Conservation (phyloP, 2,329 filamentous ascomycete species). For the Proliferodiscus dingleyae region DNA sequence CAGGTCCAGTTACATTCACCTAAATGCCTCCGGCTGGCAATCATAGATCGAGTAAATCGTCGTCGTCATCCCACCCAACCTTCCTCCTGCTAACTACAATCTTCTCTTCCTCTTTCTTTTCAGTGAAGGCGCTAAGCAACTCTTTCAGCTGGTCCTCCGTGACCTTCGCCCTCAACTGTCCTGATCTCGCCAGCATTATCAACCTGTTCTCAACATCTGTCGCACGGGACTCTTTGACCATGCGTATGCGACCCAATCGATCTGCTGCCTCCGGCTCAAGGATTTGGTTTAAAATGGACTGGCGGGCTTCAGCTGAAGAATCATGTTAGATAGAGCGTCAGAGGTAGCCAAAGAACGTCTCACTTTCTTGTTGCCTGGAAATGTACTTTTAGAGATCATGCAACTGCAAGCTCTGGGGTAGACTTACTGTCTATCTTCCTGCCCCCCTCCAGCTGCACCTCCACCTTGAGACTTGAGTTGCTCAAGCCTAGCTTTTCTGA, state of each 20-base stretch:
- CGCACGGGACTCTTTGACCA: constrained; percentile 91
- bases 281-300: constrained; percentile 82
- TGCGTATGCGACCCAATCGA: constrained; percentile 85
- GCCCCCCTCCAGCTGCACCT: constrained; percentile 43
- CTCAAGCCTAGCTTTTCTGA: constrained; percentile 85
- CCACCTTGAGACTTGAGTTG: constrained; percentile 76
- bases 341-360: neutral
- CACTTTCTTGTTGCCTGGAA: constrained; percentile 6
- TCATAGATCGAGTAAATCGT: constrained; percentile 63
- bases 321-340: constrained; percentile 13
- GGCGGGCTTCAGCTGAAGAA: constrained; percentile 59
- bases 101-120: constrained; percentile 71
- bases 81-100: constrained; percentile 83
- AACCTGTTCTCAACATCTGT: constrained; percentile 87
- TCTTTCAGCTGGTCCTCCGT: constrained; percentile 93
- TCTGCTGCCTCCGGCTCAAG: constrained; percentile 91
- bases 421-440: constrained; percentile 57
- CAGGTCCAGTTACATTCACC: neutral
- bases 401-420: too few species aligned
- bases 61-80: constrained; percentile 78
- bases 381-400: too few species aligned
- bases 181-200: constrained; percentile 83
- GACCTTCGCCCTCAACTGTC: constrained; percentile 82
- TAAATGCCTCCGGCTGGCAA: neutral
- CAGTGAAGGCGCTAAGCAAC: constrained; percentile 76